Percentiles rank a stretch among this genome's conserved stretches.
These are phyloP conservation scores for Psilocybe mexicana DNA, from an alignment of 1,284 basidiomycete genomes.

Conservation along the genomic window DNA sequence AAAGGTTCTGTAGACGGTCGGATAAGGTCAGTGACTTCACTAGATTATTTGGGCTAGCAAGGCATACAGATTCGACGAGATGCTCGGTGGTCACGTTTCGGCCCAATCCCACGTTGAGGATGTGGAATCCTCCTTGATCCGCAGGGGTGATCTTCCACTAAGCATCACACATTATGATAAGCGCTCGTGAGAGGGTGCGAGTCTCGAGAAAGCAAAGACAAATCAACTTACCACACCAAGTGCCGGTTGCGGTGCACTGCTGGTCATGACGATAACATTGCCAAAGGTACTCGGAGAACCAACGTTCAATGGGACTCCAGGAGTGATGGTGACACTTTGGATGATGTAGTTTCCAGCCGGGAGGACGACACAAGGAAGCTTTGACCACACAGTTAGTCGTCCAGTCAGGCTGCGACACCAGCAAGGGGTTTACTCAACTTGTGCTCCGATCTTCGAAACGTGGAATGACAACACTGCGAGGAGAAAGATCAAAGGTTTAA, in stretches of 20 bases:
- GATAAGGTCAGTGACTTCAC: neutral
- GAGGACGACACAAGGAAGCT: slow-evolving; percentile 11
- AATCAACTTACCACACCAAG: slow-evolving; percentile 5
- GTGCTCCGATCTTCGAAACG: too few relatives aligned
- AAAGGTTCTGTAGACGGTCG: neutral
- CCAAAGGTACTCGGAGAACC: slow-evolving; percentile 6
- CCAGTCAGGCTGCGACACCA: neutral
- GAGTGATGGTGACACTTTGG: slow-evolving; percentile 9
- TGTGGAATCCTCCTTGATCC: slow-evolving; percentile 12
- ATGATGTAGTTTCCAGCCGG: slow-evolving; percentile 8
- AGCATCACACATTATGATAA: neutral
- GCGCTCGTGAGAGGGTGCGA: neutral
- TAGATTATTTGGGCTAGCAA: neutral
- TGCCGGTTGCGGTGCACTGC: neutral
- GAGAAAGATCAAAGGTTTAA: too few relatives aligned
- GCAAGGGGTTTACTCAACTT: too few relatives aligned
- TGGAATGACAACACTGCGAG: too few relatives aligned
- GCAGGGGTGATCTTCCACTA: slow-evolving; percentile 7
- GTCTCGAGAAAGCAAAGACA: too few relatives aligned
- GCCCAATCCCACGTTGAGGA: slow-evolving; percentile 6
- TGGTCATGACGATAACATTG: slow-evolving; percentile 8
- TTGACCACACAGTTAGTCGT: neutral
- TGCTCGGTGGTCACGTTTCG: slow-evolving; percentile 12
- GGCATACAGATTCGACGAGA: slow-evolving; percentile 10
- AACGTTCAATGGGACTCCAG: slow-evolving; percentile 7